Evolutionary conservation across 352 stramenopile species (phyloP).

Genomic region (Globisporangium carolinianum): DNA sequence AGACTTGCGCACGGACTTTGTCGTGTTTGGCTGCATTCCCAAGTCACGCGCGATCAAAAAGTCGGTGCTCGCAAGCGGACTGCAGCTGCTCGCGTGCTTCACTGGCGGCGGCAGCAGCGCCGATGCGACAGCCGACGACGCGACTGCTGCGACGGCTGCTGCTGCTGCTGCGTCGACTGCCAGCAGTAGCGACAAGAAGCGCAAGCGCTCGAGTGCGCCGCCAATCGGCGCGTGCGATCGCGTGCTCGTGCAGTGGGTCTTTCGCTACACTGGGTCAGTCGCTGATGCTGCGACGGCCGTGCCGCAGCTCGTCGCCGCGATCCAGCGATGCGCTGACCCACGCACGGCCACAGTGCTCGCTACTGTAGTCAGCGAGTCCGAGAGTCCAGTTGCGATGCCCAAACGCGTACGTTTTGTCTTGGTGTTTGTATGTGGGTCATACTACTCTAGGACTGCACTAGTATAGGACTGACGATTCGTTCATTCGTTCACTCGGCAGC

Average conservation of each 20-base stretch:
- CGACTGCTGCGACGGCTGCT: background rate
- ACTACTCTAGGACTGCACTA: background rate
- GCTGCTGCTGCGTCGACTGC: background rate
- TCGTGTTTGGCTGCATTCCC: conserved; percentile 11
- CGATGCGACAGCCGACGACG: background rate
- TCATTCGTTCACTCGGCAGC: conserved; percentile 23
- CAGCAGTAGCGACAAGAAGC: conserved; percentile 7
- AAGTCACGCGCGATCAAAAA: conserved; percentile 11
- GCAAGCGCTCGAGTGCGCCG: conserved; percentile 5
- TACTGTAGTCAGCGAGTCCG: conserved; percentile 1
- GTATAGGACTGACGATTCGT: conserved; percentile 5
- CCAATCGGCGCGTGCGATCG: conserved; percentile 4
- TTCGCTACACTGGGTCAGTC: conserved; percentile 23
- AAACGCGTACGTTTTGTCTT: conserved; percentile 19
- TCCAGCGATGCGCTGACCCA: conserved; percentile 37
- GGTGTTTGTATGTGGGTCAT: too few relatives aligned
- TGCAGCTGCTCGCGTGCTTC: conserved; percentile 12
- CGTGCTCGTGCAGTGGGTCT: conserved; percentile 44
- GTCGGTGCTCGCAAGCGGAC: conserved; percentile 4
- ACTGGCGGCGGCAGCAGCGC: background rate
- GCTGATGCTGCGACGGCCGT: conserved; percentile 21
- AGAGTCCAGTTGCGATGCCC: conserved; percentile 6
- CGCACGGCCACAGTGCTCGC: background rate
- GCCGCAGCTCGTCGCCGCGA: conserved; percentile 28
- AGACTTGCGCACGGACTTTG: conserved; percentile 6